Evolutionary conservation across 208 protist species (phyloP).

Genomic region (Angomonas ambiguus): DNA sequence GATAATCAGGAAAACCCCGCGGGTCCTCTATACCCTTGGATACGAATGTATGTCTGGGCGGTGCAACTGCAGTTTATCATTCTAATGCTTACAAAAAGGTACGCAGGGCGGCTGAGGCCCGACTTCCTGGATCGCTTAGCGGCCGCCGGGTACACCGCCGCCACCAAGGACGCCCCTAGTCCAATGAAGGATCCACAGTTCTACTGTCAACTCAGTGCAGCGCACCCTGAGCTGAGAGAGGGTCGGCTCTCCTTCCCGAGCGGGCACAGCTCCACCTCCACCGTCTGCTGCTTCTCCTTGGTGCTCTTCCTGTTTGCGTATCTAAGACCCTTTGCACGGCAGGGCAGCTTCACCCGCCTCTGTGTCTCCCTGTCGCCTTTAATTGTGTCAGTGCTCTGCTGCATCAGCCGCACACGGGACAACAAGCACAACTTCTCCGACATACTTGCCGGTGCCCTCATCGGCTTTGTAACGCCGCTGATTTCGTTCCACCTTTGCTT

Average conservation of each 20-base stretch:
- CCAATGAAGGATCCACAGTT: conserved; percentile 34
- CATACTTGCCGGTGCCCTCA: conserved; percentile 62
- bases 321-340: conserved; percentile 49
- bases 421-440: conserved; percentile 88
- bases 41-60: conserved; percentile 48
- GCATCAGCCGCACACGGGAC: conserved; percentile 80
- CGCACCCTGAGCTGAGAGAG: conserved; percentile 38
- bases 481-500: conserved; percentile 43
- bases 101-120: conserved; percentile 88
- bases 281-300: conserved; percentile 61
- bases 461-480: conserved; percentile 44
- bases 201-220: conserved; percentile 53
- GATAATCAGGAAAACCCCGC: conserved; percentile 10
- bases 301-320: conserved; percentile 69
- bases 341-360: conserved; percentile 64
- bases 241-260: conserved; percentile 88
- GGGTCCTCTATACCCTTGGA: conserved; percentile 52
- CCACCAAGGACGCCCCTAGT: conserved; percentile 14
- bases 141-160: conserved; percentile 32
- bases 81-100: conserved; percentile 53
- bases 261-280: conserved; percentile 87
- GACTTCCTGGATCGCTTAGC: conserved; percentile 77
- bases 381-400: conserved; percentile 48
- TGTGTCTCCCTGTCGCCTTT: conserved; percentile 53
- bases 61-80: conserved; percentile 31